Evolutionary conservation across 306 rosid genomes (phyloP).

Genomic region (Arachis hypogaea): DNA sequence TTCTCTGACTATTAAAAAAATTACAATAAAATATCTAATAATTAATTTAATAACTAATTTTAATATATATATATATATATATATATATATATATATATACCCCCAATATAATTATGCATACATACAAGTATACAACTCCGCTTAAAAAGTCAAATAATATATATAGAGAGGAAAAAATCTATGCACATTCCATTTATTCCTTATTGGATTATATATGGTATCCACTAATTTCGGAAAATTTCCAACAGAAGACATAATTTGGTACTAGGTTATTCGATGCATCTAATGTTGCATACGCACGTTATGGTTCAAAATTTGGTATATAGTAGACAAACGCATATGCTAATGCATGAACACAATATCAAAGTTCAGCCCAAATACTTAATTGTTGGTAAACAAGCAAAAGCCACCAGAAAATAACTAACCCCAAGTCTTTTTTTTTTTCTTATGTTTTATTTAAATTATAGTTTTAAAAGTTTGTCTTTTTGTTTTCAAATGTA

Average conservation of each 20-base stretch:
- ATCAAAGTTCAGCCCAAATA: neutral
- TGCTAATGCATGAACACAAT: neutral
- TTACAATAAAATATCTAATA: no score
- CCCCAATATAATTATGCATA: no score
- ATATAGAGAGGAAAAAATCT: neutral
- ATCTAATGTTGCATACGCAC: neutral
- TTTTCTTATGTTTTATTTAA: no score
- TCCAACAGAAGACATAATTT: neutral
- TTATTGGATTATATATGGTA: neutral
- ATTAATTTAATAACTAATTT: no score
- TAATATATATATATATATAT: no score
- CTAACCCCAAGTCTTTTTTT: constrained; percentile 23
- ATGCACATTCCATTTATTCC: neutral
- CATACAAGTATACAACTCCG: no score
- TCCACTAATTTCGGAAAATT: neutral
- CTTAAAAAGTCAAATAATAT: neutral
- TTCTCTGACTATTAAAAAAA: no score
- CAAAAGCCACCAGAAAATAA: constrained; percentile 42
- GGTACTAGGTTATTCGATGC: no score
- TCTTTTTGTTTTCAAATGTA: no score
- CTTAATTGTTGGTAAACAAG: constrained; percentile 51
- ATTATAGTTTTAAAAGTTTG: no score
- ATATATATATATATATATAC: no score
- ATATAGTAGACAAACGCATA: neutral
- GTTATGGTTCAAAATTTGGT: neutral